Percentiles rank a stretch among this genome's conserved stretches.
Evolutionary conservation across 345 rosid species (phyloP).

Genomic region (Erysimum cheiranthoides): DNA sequence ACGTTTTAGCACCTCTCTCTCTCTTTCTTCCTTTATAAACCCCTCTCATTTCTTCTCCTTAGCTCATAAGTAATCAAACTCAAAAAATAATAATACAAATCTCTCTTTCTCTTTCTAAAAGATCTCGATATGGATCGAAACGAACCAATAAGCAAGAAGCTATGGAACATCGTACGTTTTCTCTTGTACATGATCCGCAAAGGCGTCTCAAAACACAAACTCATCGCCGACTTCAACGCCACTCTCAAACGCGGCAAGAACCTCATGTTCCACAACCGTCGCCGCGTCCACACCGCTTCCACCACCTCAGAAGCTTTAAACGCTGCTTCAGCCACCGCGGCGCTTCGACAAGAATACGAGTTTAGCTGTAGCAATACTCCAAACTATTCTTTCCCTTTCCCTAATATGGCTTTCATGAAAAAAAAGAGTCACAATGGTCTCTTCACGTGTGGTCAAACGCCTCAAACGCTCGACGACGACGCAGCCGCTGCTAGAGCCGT

Average conservation of each 20-base stretch:
- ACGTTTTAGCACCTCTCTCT: constrained; percentile 36
- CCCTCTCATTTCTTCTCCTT: constrained; percentile 39
- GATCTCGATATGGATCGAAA: constrained; percentile 49
- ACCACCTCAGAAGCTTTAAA: constrained; percentile 11
- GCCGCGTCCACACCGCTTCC: constrained; percentile 36
- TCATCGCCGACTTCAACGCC: constrained; percentile 74
- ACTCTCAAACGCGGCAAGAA: constrained; percentile 82
- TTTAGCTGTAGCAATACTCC: constrained; percentile 98
- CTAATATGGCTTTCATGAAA: constrained; percentile 47
- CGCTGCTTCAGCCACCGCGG: constrained; percentile 39
- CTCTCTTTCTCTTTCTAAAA: constrained; percentile 22
- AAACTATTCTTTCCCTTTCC: constrained; percentile 56
- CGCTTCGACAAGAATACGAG: constrained; percentile 68
- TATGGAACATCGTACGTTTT: constrained; percentile 69
- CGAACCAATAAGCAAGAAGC: constrained; percentile 62
- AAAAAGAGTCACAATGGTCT: constrained; percentile 51
- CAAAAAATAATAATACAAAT: constrained; percentile 13
- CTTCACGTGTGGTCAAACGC: constrained; percentile 68
- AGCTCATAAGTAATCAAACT: constrained; percentile 45
- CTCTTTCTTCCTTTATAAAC: constrained; percentile 50
- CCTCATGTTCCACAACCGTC: constrained; percentile 63
- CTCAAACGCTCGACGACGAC: constrained; percentile 65
- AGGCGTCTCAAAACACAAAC: constrained; percentile 65
- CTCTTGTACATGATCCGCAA: constrained; percentile 76
- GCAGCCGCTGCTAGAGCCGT: constrained; percentile 56